Base-by-base conservation (phyloP, 2,329 filamentous ascomycete genomes). In the Pseudodiploospora longispora region DNA sequence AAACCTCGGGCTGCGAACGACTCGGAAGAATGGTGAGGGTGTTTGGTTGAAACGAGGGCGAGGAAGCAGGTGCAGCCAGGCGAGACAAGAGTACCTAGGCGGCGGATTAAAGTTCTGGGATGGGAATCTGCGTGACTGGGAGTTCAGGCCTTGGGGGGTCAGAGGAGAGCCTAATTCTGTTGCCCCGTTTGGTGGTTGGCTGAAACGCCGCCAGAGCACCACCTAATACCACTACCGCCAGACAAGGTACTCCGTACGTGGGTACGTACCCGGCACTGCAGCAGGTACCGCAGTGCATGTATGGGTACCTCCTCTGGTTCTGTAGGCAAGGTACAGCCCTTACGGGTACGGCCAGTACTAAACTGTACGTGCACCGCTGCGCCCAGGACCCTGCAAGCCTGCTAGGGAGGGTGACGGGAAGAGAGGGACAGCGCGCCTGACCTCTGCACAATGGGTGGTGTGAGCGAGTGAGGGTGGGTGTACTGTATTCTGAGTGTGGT, bases 171-270 rank as follows among this genome's bases (percentile, higher is more conserved):
- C 41, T 42, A 42, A 44, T 44, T 35, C 31, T 44, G 38, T 27
- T 38, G 42, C 42, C 30, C 30, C 32, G 37, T 40, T 36, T 48
- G 43, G 47, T 50, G 46, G 49, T 43, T 45, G 47, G 50, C 50
- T 52, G 50, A 52, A 52, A 50, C 50, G 43, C 40, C 33, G 46
- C 47, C 41, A 34, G 41, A 43, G 36, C 36, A 41, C 19, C 27
- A 19, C 36, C 8, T 34, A 12, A 12, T 34, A 12, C 9, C 32
- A 9, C 32, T 12, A 34, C 12, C 32, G 9, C 32, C 32, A 34
- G 12, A 12, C 8, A 34, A 34, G 32, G 32, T 12, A 9, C 32
- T 19, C 19, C 19, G 19, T 19, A 19, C 19, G 19, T 19, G 19
- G 19, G 19, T 19, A 19, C 19, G 19, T 19, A 19, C 19, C 19